Percentiles rank a stretch among this genome's conserved stretches.
Conservation (phyloP, 352 stramenopile genomes). For the Halophytophthora polymorphica region DNA sequence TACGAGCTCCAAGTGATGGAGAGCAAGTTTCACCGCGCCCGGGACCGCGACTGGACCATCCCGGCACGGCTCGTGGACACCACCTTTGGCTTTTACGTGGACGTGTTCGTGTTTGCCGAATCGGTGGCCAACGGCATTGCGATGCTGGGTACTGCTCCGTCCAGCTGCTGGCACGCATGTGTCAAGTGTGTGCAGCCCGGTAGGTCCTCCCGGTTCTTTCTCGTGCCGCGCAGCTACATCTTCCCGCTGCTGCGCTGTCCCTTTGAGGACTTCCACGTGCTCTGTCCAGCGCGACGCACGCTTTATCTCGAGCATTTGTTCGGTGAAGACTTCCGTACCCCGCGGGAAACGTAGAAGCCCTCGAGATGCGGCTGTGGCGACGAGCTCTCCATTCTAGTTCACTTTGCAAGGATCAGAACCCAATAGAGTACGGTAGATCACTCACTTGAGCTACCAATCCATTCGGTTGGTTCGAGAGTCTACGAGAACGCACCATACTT, state of each 20-base stretch:
- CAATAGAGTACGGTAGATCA: too few relatives aligned
- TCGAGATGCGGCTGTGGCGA: too few relatives aligned
- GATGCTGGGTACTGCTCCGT: constrained; percentile 38
- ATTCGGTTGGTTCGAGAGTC: too few relatives aligned
- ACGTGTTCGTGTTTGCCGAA: constrained; percentile 58
- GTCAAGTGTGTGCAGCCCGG: constrained; percentile 38
- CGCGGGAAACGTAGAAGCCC: constrained; percentile 11
- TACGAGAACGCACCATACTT: too few relatives aligned
- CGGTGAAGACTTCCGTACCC: constrained; percentile 39
- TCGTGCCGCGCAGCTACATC: constrained; percentile 43
- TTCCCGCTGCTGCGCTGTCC: constrained; percentile 45
- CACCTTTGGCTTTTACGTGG: constrained; percentile 58
- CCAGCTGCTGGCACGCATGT: constrained; percentile 43
- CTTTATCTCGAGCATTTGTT: constrained; percentile 61
- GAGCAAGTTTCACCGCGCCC: constrained; percentile 28
- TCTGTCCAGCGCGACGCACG: constrained; percentile 43
- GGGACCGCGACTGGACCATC: constrained; percentile 50
- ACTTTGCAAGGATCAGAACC: too few relatives aligned
- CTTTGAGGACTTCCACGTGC: constrained; percentile 43
- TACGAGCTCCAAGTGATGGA: constrained; percentile 56
- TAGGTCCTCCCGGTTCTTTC: constrained; percentile 24
- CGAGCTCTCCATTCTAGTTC: too few relatives aligned
- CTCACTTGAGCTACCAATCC: too few relatives aligned
- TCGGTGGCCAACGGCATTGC: constrained; percentile 24
- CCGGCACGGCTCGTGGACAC: constrained; percentile 57